These are phyloP conservation scores for Cicer judaicum DNA, from an alignment of 306 rosid species.

Conservation along the genomic window DNA sequence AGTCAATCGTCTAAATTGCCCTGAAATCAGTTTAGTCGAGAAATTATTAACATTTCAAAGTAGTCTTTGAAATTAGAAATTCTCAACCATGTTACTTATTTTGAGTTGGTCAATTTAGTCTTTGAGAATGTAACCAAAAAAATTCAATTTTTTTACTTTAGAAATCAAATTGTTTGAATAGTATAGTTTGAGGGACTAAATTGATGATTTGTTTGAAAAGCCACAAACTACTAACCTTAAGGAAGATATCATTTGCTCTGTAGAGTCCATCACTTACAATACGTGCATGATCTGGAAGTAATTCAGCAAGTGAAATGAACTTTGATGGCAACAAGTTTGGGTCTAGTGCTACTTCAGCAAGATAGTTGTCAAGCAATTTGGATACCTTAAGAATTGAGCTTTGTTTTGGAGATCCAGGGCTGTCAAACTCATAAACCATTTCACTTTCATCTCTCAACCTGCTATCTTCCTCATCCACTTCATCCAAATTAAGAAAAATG, in stretches of 20 bases:
- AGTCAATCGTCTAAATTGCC: no score
- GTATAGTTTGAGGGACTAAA: neutral
- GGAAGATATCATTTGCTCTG: constrained; percentile 91
- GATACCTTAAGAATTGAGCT: constrained; percentile 94
- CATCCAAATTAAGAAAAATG: constrained; percentile 83
- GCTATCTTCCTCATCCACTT: constrained; percentile 76
- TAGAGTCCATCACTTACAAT: constrained; percentile 85
- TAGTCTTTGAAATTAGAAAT: neutral
- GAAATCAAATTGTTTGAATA: neutral
- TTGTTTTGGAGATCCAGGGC: constrained; percentile 95
- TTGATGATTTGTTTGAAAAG: neutral
- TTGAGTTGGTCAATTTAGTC: neutral
- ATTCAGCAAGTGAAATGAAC: constrained; percentile 81
- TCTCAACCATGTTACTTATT: neutral
- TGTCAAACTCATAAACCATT: constrained; percentile 85
- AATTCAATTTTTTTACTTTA: neutral
- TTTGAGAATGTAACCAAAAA: neutral
- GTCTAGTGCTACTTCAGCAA: constrained; percentile 93
- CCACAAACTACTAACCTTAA: constrained; percentile 65
- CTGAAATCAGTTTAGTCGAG: neutral
- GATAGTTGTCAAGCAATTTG: constrained; percentile 80
- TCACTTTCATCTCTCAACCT: constrained; percentile 79
- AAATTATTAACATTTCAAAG: neutral
- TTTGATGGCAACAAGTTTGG: constrained; percentile 74
- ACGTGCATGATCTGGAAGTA: constrained; percentile 96